Conservation (phyloP, 148 eudicot species). For the Chenopodium suecicum region DNA sequence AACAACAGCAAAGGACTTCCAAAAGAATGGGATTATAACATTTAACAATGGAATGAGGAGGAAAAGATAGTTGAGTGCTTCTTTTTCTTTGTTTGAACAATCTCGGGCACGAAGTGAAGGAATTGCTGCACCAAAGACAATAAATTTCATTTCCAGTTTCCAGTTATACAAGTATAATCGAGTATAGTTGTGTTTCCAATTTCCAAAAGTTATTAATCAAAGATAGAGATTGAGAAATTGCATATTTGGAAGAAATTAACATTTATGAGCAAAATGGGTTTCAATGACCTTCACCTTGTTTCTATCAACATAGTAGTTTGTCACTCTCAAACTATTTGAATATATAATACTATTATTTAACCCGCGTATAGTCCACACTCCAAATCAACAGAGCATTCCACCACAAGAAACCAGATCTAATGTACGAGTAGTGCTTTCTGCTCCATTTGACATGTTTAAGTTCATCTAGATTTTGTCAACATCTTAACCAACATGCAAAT, state of each 20-base stretch:
- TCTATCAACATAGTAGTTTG: neutral
- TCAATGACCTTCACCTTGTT: neutral
- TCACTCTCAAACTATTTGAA: neutral
- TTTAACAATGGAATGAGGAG: constrained; percentile 78
- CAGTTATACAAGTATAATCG: neutral
- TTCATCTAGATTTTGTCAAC: too few species aligned
- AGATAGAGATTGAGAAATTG: too few species aligned
- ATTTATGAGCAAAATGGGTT: neutral
- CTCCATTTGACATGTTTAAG: neutral
- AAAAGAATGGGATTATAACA: constrained; percentile 82
- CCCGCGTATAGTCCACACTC: neutral
- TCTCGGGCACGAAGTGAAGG: constrained; percentile 98
- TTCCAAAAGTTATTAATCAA: too few species aligned
- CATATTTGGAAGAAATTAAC: neutral
- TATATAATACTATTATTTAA: too few species aligned
- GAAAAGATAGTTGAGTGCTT: constrained; percentile 95
- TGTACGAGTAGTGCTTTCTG: too few species aligned
- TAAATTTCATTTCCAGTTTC: neutral
- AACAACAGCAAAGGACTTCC: constrained; percentile 91
- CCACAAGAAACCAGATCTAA: neutral
- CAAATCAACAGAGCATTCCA: neutral
- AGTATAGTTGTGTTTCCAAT: too few species aligned
- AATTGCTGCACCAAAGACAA: constrained; percentile 50
- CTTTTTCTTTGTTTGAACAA: constrained; percentile 93
- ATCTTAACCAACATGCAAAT: neutral